Conservation (phyloP, 495 filamentous ascomycete species). For the Podospora tetraspora region DNA sequence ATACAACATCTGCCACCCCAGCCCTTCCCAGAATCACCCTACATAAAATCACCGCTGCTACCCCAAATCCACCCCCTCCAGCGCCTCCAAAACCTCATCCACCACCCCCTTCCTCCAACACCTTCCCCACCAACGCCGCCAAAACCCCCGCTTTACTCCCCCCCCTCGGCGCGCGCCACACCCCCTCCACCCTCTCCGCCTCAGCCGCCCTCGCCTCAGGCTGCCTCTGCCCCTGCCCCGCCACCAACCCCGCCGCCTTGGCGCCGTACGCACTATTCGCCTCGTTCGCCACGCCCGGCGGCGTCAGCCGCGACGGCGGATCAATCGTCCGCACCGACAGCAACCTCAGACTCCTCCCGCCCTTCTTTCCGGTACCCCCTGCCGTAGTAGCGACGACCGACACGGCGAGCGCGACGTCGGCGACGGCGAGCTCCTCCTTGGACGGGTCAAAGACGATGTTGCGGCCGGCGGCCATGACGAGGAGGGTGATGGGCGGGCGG, state of each 20-base stretch:
- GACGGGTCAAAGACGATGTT: conserved; percentile 93
- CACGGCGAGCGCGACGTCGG: conserved; percentile 78
- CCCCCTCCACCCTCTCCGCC: conserved; percentile 57
- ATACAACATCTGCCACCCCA: neutral
- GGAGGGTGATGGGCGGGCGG: conserved; percentile 76
- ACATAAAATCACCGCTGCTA: conserved; percentile 18
- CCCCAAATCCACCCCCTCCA: conserved; percentile 57
- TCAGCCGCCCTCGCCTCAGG: conserved; percentile 41
- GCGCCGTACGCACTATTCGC: conserved; percentile 59
- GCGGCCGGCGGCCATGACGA: conserved; percentile 78
- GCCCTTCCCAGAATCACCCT: neutral
- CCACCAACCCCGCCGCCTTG: conserved; percentile 4
- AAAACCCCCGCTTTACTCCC: conserved; percentile 67
- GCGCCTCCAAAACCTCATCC: conserved; percentile 73
- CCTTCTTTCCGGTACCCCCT: conserved; percentile 7
- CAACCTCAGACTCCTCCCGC: conserved; percentile 34
- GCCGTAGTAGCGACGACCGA: conserved; percentile 48
- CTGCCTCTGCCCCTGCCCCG: conserved; percentile 35
- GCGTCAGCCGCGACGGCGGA: conserved; percentile 54
- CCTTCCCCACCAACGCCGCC: conserved; percentile 59
- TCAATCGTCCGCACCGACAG: conserved; percentile 66
- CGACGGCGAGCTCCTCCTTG: conserved; percentile 85
- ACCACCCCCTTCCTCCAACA: conserved; percentile 67
- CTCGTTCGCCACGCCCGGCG: conserved; percentile 61
- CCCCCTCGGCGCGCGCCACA: conserved; percentile 73